Evolutionary conservation across 106 monocot genomes (phyloP), one percentile per base, ranked within the genome.

Genomic region (Posidonia australis): DNA sequence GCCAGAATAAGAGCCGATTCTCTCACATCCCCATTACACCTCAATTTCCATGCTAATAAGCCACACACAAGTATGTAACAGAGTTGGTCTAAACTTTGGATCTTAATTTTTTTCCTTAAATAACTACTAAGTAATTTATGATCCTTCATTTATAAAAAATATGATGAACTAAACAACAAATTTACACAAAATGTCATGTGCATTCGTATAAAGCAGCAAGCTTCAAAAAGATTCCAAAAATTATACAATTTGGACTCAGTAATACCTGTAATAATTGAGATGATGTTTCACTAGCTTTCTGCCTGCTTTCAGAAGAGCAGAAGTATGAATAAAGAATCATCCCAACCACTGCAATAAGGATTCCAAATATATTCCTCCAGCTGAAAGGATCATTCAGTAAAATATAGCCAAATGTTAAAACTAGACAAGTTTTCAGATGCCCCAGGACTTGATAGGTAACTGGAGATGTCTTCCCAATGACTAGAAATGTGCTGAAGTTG

Each of bases 381-480:
- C 83, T 83, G 68, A 91, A 86, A 36, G 86, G 91, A 77, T 91
- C 83, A 47, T 79, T 86, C 68, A 91, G 83, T 44, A 91, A 54
- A 63, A 86, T 76, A 74, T 91, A 91, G 21, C 83, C 91, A 70
- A 91, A 91, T 22, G 86, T 71, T 64, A 91, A 78, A 56, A 91
- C 83, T 26, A 91, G 76, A 77, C 91, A 91, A 21, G 91, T 91
- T 77, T 91, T 91, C 21, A 91, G 72, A 77, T 91, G 91, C 14
- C 91, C 91, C 77, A 91, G 60, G 28, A 91, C 91, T 79, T 91
- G 91, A 66, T 91, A 91, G 12, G 91, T 91, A 24, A 91, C 91
- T 22, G 83, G 91, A 7, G 91, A 91, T 56, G 91, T 91, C 75
- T 91, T 91, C 16, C 91, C 91, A 48, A 91, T 91, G 22, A 90